Base-by-base conservation (phyloP, 805 yeast genomes). In the Nadsonia fulvescens region DNA sequence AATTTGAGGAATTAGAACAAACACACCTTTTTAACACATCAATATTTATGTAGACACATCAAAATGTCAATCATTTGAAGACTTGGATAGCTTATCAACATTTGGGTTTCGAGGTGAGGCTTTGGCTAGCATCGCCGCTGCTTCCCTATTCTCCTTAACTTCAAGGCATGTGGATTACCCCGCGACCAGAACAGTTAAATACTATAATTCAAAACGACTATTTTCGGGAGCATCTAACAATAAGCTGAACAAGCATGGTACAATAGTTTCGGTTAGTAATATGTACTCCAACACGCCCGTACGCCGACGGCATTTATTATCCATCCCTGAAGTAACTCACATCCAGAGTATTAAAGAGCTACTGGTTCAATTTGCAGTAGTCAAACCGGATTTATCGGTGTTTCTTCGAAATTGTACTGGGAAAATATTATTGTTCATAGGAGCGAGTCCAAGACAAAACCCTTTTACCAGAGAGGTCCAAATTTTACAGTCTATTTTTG, bases 51-150 rank as follows among this genome's bases (percentile, higher is more conserved):
- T n/a, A n/a, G n/a, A 39, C 30, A 67, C 75, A 1, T 65, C 75
- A 0, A 70, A 67, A 36, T 14, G 54, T 4, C 10, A 22, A 2
- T 22, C 27, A 1, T n/a, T 47, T 3, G 34, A 38, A 1, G 56
- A 50, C 11, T 32, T 66, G 24, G 32, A 33, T n/a, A 9, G 20
- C 14, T 9, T 11, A 9, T 8, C n/a, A 5, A 30, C 29, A 8
- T 33, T 23, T 20, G 39, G 39, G 1, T 34, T 23, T 2, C 51
- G 66, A 29, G 82, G 81, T 1, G 63, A 62, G 34, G 66, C 78
- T 1, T 34, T 74, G 6, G 45, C 50, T 30, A 49, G 64, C 1
- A 49, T 74, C 3, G 38, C 54, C 3, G 40, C 48, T 0, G 33
- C 56, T 2, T 47, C 66, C 1, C 42, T 52, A 9, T 18, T 62